Conservation (phyloP, 371 early-diverging fungal species). For the Batkoa obscura region DNA sequence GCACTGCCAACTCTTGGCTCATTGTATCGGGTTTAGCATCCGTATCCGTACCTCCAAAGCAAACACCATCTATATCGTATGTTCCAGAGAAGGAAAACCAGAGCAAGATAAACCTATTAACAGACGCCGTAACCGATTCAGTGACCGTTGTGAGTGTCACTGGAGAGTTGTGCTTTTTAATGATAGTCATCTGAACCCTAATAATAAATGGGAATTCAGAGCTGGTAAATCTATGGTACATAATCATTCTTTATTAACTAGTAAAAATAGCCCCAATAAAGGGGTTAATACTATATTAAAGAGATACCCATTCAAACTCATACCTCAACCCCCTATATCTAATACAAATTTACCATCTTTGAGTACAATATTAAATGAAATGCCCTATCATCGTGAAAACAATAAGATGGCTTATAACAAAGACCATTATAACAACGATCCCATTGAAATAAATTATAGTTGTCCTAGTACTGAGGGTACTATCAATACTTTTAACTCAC, state of each 20-base stretch:
- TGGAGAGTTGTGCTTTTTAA: constrained; percentile 5
- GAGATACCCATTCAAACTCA: too few relatives aligned
- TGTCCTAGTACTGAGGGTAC: too few relatives aligned
- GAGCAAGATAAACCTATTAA: constrained; percentile 1
- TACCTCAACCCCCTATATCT: too few relatives aligned
- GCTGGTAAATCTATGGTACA: constrained; percentile 14
- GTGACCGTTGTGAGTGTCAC: constrained; percentile 3
- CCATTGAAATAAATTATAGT: too few relatives aligned
- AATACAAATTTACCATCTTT: too few relatives aligned
- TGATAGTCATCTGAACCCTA: background rate
- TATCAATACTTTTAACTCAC: too few relatives aligned
- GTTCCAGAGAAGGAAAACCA: constrained; percentile 2
- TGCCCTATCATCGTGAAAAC: too few relatives aligned
- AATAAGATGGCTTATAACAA: too few relatives aligned
- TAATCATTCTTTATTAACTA: background rate
- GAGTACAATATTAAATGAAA: too few relatives aligned
- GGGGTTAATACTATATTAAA: too few relatives aligned
- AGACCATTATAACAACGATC: too few relatives aligned
- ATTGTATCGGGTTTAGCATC: background rate
- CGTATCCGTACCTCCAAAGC: constrained; percentile 5
- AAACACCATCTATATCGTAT: constrained; percentile 5
- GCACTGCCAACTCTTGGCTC: constrained; percentile 4
- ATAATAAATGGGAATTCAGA: constrained; percentile 3
- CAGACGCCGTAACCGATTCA: background rate
- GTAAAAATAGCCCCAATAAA: too few relatives aligned